Evolutionary conservation across 768 basidiomycete genomes (phyloP), one percentile per base, ranked within the genome.

Genomic region (Leccinellum luteum): DNA sequence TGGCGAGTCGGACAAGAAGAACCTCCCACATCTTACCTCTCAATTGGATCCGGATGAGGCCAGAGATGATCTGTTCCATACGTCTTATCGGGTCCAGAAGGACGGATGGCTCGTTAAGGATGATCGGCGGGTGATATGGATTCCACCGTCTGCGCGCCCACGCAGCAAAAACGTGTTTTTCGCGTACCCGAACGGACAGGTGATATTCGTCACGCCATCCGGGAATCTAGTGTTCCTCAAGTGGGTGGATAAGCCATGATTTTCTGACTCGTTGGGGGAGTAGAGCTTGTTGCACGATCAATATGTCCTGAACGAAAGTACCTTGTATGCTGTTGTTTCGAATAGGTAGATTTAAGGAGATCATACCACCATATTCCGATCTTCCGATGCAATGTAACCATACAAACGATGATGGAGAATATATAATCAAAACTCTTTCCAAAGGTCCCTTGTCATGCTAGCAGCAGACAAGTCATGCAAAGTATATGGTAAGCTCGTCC

Each of bases 91-190:
- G n/a, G 49, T 64, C 8, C 64, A 54, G 3, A 64, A 61, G 52
- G 65, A 64, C 4, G 65, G 65, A 3, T 67, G 62, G 65, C 62
- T 66, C 15, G 59, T 59, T 50, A 28, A 63, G 1, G 64, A 60
- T 5, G 55, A 67, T 3, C 56, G 51, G 13, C 56, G 65, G 15
- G 32, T 67, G 12, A n/a, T 64, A 30, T 66, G 60, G 64, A 7
- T 65, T 0, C 57, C 64, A 7, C 31, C 55, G 0, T 38, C 1
- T 19, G 2, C 41, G 0, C 60, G 57, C 1, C 60, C 64, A 4
- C 50, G 35, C 17, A 52, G 52, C 27, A 65, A 50, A 12, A 48
- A 55, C 4, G 1, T 17, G 19, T 56, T 66, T 2, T 56, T 34
- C 17, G 60, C 57, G 13, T 65, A 52, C 45, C 47, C 52, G 21